phyloP scores from a whole-genome alignment of 352 stramenopile species.

The Peronospora farinosa region DNA sequence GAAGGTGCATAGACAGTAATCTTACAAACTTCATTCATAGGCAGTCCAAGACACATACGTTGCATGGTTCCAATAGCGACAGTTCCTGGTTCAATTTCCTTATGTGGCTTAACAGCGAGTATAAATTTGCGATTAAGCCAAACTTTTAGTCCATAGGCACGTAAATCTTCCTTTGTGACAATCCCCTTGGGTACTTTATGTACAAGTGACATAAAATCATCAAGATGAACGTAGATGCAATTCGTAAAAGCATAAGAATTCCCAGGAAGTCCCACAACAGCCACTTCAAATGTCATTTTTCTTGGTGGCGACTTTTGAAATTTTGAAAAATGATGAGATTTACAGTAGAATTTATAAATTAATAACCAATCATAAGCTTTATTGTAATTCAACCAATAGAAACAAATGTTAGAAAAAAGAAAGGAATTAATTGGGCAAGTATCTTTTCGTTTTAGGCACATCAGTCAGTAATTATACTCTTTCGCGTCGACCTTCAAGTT shows the following conservation, averaged over 20 bases:
- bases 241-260: constrained; percentile 82
- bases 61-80: constrained; percentile 75
- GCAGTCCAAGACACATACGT: constrained; percentile 66
- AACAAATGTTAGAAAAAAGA: too few relatives aligned
- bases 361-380: too few relatives aligned
- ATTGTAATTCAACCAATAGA: too few relatives aligned
- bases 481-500: too few relatives aligned
- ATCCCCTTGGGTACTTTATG: constrained; percentile 52
- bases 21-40: constrained; percentile 58
- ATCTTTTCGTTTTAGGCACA: too few relatives aligned
- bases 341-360: too few relatives aligned
- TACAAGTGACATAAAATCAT: constrained; percentile 72
- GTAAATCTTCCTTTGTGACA: constrained; percentile 63
- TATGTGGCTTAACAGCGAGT: constrained; percentile 67
- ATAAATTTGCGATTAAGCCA: constrained; percentile 83
- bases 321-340: too few relatives aligned
- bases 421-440: too few relatives aligned
- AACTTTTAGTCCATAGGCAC: constrained; percentile 67
- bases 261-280: constrained; percentile 51
- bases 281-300: constrained; percentile 48
- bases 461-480: too few relatives aligned
- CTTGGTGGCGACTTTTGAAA: not conserved
- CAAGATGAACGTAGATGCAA: constrained; percentile 64
- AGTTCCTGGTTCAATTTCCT: constrained; percentile 46
- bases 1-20: constrained; percentile 57